Conservation (phyloP, 257 asterid species). For the Echium plantagineum region DNA sequence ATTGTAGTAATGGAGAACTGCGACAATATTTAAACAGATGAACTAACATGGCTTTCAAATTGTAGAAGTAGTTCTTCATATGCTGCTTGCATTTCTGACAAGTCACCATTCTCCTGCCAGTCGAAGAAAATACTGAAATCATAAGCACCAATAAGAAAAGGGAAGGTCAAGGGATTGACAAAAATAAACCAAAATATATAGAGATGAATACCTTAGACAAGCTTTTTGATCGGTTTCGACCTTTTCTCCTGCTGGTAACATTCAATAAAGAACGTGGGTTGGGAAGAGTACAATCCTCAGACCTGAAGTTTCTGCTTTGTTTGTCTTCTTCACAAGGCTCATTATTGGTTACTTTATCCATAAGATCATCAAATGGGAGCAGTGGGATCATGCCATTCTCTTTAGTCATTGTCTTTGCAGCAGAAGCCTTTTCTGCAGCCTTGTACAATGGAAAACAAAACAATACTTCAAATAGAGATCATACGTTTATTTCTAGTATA, state of each 20-base stretch:
- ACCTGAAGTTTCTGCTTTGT: constrained; percentile 18
- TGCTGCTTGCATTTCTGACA: constrained; percentile 41
- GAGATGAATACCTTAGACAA: constrained; percentile 41
- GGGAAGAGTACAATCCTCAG: constrained; percentile 46
- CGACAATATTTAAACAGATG: constrained; percentile 15
- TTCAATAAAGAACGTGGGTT: constrained; percentile 57
- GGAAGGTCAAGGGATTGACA: not conserved
- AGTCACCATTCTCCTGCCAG: constrained; percentile 48
- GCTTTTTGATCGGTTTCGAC: constrained; percentile 48
- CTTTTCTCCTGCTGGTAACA: constrained; percentile 82
- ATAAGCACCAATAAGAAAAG: constrained; percentile 5
- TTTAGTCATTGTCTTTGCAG: constrained; percentile 31
- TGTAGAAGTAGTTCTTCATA: constrained; percentile 57
- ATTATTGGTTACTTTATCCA: constrained; percentile 28
- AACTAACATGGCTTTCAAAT: constrained; percentile 71
- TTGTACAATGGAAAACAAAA: constrained; percentile 37
- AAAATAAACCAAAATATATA: constrained; percentile 7
- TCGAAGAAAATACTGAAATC: constrained; percentile 9
- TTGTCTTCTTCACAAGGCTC: constrained; percentile 30
- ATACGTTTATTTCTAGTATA: not conserved
- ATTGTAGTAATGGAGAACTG: constrained; percentile 4
- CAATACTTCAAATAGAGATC: constrained; percentile 12
- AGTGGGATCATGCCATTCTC: constrained; percentile 34
- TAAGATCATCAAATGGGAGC: constrained; percentile 64
- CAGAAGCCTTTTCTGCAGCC: constrained; percentile 37